These are phyloP conservation scores for Aspergillus quadricinctus DNA, from an alignment of 2,329 filamentous ascomycete species.

Conservation along the genomic window DNA sequence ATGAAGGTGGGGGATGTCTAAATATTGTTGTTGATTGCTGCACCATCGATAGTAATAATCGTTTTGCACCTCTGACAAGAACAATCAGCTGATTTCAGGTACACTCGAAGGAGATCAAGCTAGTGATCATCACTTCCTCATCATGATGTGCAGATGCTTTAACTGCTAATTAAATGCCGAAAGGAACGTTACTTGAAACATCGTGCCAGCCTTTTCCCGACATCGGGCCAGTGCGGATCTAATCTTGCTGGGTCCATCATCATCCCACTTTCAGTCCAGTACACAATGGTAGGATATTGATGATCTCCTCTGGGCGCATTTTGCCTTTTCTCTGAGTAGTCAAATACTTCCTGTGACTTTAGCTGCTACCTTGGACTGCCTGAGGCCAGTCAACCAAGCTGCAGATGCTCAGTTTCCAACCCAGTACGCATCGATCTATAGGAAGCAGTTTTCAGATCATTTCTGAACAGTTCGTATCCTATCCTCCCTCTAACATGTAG, in stretches of 20 bases:
- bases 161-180: neutral
- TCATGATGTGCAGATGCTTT: no score
- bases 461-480: neutral
- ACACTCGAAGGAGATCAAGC: neutral
- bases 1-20: neutral
- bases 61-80: neutral
- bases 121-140: no score
- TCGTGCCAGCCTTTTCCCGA: constrained; percentile 9
- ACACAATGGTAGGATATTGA: no score
- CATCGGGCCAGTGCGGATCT: constrained; percentile 22
- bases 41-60: neutral
- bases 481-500: neutral
- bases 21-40: neutral
- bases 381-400: neutral
- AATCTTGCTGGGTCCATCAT: constrained; percentile 13
- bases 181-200: neutral
- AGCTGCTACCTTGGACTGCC: no score
- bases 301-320: no score
- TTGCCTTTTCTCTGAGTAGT: no score
- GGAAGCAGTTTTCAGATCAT: neutral
- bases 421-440: neutral
- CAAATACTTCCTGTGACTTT: neutral
- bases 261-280: constrained; percentile 7
- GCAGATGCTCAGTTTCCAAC: neutral
- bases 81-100: neutral